Percentiles rank a stretch among this genome's conserved stretches.
phyloP scores from a whole-genome alignment of 805 yeast genomes.

The Cyberlindnera japonica region DNA sequence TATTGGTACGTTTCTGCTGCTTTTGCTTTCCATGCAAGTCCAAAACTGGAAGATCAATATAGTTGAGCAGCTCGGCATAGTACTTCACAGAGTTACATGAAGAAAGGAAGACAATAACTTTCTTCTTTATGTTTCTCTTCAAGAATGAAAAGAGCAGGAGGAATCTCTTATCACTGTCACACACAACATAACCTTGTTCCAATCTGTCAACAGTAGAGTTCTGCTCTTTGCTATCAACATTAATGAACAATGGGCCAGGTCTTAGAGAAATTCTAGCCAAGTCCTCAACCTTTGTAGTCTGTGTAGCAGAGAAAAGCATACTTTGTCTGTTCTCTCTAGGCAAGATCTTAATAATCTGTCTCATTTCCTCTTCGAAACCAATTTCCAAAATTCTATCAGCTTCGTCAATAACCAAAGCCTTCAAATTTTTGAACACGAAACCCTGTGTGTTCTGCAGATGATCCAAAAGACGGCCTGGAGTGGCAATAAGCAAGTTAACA shows the following conservation, averaged over 20 bases:
- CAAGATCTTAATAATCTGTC: slow-evolving; percentile 87
- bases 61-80: slow-evolving; percentile 90
- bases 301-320: slow-evolving; percentile 98
- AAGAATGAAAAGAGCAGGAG: slow-evolving; percentile 85
- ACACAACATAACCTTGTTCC: slow-evolving; percentile 97
- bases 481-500: slow-evolving; percentile 89
- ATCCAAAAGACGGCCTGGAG: slow-evolving; percentile 96
- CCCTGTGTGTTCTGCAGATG: slow-evolving; percentile 95
- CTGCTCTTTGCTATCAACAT: slow-evolving; percentile 80
- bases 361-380: slow-evolving; percentile 99
- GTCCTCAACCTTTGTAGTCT: slow-evolving; percentile 97
- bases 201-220: slow-evolving; percentile 93
- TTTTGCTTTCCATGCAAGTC: slow-evolving; percentile 98
- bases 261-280: slow-evolving; percentile 93
- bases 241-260: slow-evolving; percentile 90
- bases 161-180: slow-evolving; percentile 94
- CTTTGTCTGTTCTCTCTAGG: slow-evolving; percentile 93
- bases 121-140: slow-evolving; percentile 88
- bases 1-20: slow-evolving; percentile 97
- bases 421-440: slow-evolving; percentile 88
- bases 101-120: slow-evolving; percentile 89
- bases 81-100: slow-evolving; percentile 97
- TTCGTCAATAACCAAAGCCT: slow-evolving; percentile 93
- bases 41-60: slow-evolving; percentile 93
- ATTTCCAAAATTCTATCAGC: slow-evolving; percentile 97